Conservation (phyloP, 2,329 filamentous ascomycete genomes). For the Coniochaeta pulveracea region DNA sequence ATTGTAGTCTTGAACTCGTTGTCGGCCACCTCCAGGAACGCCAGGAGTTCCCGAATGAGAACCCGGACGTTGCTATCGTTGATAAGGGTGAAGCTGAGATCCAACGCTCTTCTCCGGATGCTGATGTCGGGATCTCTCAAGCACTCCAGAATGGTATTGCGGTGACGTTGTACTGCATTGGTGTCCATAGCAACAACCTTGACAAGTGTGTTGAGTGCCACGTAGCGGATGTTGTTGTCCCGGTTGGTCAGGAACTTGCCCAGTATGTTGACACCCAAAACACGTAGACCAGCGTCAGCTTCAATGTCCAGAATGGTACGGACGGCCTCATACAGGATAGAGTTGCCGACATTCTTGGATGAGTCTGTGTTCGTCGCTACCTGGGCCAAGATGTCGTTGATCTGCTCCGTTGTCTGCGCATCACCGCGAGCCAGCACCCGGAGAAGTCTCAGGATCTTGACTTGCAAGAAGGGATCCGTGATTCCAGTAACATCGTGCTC, state of each 20-base stretch:
- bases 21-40: slow-evolving; percentile 93
- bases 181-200: slow-evolving; percentile 97
- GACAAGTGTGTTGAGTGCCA: slow-evolving; percentile 91
- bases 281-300: slow-evolving; percentile 86
- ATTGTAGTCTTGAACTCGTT: slow-evolving; percentile 98
- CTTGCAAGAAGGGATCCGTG: slow-evolving; percentile 93
- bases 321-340: slow-evolving; percentile 94
- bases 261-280: slow-evolving; percentile 94
- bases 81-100: slow-evolving; percentile 95
- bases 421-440: slow-evolving; percentile 82
- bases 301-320: slow-evolving; percentile 97
- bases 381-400: slow-evolving; percentile 96
- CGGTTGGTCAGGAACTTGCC: slow-evolving; percentile 98
- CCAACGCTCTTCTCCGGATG: slow-evolving; percentile 87
- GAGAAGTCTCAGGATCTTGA: slow-evolving; percentile 83
- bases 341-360: slow-evolving; percentile 96
- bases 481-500: slow-evolving; percentile 98
- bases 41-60: slow-evolving; percentile 81
- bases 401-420: slow-evolving; percentile 80
- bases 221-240: slow-evolving; percentile 98
- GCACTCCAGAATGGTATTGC: slow-evolving; percentile 96
- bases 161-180: slow-evolving; percentile 91
- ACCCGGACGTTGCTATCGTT: slow-evolving; percentile 94
- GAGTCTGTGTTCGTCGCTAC: slow-evolving; percentile 97
- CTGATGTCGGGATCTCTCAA: slow-evolving; percentile 95